A percentile compares a stretch with the other conserved stretches of the same genome.
phyloP scores from a whole-genome alignment of 2,329 filamentous ascomycete genomes.

The Claviceps sorghi region DNA sequence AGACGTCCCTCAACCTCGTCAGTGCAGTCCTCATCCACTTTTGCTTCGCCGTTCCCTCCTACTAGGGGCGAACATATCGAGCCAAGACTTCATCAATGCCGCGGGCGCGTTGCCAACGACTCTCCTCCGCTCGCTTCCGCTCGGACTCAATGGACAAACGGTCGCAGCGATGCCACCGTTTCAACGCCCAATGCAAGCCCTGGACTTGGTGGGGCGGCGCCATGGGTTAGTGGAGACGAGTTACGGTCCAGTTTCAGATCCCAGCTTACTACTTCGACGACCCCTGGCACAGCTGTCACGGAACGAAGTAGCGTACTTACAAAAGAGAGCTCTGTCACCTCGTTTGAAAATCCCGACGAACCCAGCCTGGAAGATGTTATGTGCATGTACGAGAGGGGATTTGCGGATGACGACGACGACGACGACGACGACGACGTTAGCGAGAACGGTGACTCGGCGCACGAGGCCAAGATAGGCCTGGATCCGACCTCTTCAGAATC shows the following conservation, averaged over 20 bases:
- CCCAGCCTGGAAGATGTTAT: conserved; percentile 54
- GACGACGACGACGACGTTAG: conserved; percentile 24
- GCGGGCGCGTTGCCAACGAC: conserved; percentile 15
- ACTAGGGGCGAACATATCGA: conserved; percentile 28
- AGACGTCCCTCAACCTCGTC: conserved; percentile 35
- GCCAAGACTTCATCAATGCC: conserved; percentile 11
- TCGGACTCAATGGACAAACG: conserved; percentile 14
- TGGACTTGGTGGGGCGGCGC: conserved; percentile 21
- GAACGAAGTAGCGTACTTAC: conserved; percentile 73
- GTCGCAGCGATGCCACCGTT: conserved; percentile 22
- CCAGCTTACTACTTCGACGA: conserved; percentile 38
- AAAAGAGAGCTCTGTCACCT: conserved; percentile 62
- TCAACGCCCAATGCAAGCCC: conserved; percentile 19
- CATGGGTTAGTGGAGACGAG: conserved; percentile 37
- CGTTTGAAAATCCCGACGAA: conserved; percentile 38
- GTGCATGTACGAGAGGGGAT: conserved; percentile 53
- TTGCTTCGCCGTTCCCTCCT: conserved; percentile 27
- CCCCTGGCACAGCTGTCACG: conserved; percentile 50
- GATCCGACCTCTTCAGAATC: conserved; percentile 5
- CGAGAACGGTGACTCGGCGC: conserved; percentile 8
- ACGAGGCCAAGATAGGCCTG: conserved; percentile 1
- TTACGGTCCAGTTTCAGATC: conserved; percentile 42
- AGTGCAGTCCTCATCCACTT: conserved; percentile 29
- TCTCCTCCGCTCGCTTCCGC: conserved; percentile 12
- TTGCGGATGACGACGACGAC: conserved; percentile 30